These are phyloP conservation scores for Avena eriantha DNA, from an alignment of 176 grass and related monocot species.

Conservation along the genomic window DNA sequence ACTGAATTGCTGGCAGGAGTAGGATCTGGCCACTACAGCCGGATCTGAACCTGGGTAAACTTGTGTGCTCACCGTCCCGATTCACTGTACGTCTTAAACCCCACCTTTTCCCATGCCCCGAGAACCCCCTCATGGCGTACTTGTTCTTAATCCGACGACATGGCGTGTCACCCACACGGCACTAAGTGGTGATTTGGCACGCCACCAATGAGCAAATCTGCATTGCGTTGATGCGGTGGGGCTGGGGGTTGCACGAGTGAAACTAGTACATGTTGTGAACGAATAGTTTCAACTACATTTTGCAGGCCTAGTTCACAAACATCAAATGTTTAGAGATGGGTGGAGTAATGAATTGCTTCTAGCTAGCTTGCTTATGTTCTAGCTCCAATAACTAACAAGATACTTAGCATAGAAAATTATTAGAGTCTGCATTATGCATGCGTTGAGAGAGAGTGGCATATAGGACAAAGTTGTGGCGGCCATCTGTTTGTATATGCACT, in stretches of 20 bases:
- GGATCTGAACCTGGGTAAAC: too few species aligned
- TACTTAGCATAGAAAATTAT: neutral
- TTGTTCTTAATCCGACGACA: too few species aligned
- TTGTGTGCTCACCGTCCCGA: too few species aligned
- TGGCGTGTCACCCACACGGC: too few species aligned
- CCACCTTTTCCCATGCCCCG: too few species aligned
- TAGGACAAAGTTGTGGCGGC: conserved; percentile 58
- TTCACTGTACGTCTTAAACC: too few species aligned
- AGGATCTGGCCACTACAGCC: too few species aligned
- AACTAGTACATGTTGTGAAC: neutral
- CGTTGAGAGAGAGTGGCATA: conserved; percentile 2
- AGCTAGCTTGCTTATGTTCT: neutral
- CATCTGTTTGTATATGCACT: conserved; percentile 26
- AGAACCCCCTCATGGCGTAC: too few species aligned
- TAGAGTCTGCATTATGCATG: conserved; percentile 33
- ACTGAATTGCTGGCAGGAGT: too few species aligned
- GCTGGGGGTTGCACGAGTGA: neutral
- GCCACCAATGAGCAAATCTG: too few species aligned
- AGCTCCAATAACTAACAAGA: neutral
- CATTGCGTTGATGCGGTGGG: too few species aligned
- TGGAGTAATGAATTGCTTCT: neutral
- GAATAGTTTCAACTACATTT: neutral
- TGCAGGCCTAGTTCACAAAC: neutral
- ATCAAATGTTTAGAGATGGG: neutral
- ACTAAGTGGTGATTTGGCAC: too few species aligned